A percentile compares a stretch with the other conserved stretches of the same genome.
These are phyloP conservation scores for Chrysanthemum lavandulifolium DNA, from an alignment of 129 eudicot species.

Conservation along the genomic window DNA sequence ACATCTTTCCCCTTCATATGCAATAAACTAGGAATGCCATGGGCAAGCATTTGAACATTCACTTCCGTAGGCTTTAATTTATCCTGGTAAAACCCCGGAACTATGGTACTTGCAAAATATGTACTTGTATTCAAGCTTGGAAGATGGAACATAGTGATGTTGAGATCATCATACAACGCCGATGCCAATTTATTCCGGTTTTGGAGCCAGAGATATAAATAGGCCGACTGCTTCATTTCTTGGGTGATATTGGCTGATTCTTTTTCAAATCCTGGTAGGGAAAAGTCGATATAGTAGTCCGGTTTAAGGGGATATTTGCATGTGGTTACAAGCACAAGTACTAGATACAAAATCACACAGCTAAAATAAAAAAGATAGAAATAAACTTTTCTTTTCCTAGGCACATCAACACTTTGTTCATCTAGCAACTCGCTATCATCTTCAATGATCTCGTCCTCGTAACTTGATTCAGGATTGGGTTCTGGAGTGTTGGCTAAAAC, in stretches of 20 bases:
- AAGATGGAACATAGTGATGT: constrained; percentile 1
- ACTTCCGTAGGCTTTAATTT: neutral
- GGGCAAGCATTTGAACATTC: constrained; percentile 6
- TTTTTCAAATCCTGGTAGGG: neutral
- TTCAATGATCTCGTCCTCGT: neutral
- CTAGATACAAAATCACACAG: neutral
- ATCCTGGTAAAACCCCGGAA: constrained; percentile 1
- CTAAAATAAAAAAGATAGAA: constrained; percentile 17
- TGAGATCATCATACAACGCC: constrained; percentile 6
- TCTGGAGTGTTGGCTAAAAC: neutral
- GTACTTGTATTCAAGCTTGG: constrained; percentile 1
- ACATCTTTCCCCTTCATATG: neutral
- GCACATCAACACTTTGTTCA: constrained; percentile 1
- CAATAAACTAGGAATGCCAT: no score
- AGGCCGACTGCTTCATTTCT: neutral
- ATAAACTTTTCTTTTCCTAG: constrained; percentile 4
- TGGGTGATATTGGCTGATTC: neutral
- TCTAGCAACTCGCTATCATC: neutral
- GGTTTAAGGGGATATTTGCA: constrained; percentile 24
- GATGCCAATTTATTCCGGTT: constrained; percentile 9
- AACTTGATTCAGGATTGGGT: neutral
- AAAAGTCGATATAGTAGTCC: neutral
- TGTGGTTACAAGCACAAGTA: constrained; percentile 14
- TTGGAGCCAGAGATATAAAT: neutral
- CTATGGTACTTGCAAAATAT: neutral